These are phyloP conservation scores for Trichosanthes cucumerina DNA, from an alignment of 306 rosid species.

Conservation along the genomic window DNA sequence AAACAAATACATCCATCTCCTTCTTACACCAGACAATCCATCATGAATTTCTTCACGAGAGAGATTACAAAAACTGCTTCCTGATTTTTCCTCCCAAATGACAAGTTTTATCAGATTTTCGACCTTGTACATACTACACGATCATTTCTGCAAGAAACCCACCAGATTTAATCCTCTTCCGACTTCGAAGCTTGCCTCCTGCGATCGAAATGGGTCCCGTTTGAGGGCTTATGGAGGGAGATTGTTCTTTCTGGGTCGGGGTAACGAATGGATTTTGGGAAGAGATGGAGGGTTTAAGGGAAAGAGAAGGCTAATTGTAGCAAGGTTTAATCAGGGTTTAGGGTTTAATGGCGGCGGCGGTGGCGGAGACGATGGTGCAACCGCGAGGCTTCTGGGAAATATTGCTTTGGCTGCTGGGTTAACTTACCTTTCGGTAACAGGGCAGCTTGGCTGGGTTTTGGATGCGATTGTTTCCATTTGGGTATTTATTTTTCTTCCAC, in stretches of 20 bases:
- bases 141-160: slow-evolving; percentile 29
- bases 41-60: neutral
- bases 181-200: slow-evolving; percentile 26
- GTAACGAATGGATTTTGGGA: slow-evolving; percentile 26
- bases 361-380: slow-evolving; percentile 59
- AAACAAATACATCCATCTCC: neutral
- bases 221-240: slow-evolving; percentile 27
- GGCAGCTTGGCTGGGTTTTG: slow-evolving; percentile 96
- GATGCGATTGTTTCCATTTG: slow-evolving; percentile 95
- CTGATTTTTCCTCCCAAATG: neutral
- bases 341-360: slow-evolving; percentile 71
- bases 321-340: slow-evolving; percentile 60
- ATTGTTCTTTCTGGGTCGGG: slow-evolving; percentile 19
- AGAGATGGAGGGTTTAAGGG: slow-evolving; percentile 26
- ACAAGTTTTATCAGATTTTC: slow-evolving; percentile 24
- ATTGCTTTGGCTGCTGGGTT: slow-evolving; percentile 80
- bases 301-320: slow-evolving; percentile 47
- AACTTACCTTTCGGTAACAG: slow-evolving; percentile 86
- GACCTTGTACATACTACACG: slow-evolving; percentile 27
- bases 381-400: slow-evolving; percentile 65
- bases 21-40: neutral
- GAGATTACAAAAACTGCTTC: neutral
- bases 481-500: slow-evolving; percentile 36
- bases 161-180: slow-evolving; percentile 21
- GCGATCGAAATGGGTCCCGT: slow-evolving; percentile 22